Evolutionary conservation across 2,329 filamentous ascomycete genomes (phyloP).

Genomic region (Sporothrix mexicana): DNA sequence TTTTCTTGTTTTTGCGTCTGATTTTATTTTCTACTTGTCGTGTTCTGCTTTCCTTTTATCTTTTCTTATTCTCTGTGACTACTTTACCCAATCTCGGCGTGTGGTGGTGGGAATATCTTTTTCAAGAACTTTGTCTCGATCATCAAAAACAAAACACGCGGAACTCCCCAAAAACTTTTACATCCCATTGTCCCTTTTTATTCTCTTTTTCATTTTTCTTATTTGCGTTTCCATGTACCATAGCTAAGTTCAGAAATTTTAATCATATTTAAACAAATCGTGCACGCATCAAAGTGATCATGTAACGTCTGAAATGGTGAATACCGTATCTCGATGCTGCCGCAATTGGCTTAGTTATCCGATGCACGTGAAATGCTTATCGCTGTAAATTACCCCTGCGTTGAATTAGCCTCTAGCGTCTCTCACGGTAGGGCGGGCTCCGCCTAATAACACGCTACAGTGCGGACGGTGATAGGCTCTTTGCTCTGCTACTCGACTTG

Average conservation of each 20-base stretch:
- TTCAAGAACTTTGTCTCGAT: neutral
- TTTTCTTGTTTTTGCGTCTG: slow-evolving; percentile 4
- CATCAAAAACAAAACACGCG: slow-evolving; percentile 19
- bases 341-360: slow-evolving; percentile 4
- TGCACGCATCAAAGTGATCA: neutral
- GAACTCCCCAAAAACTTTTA: neutral
- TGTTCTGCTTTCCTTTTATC: neutral
- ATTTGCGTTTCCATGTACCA: slow-evolving; percentile 33
- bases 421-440: neutral
- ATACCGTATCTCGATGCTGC: neutral
- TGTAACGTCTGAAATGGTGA: neutral
- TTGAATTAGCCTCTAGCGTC: neutral
- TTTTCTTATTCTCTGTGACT: slow-evolving; percentile 26
- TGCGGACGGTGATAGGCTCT: neutral
- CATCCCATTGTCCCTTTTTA: neutral
- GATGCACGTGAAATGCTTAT: neutral
- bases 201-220: slow-evolving; percentile 17
- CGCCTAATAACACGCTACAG: neutral
- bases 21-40: neutral
- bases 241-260: slow-evolving; percentile 33
- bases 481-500: neutral
- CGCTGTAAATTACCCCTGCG: slow-evolving; percentile 3
- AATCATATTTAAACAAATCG: slow-evolving; percentile 21
- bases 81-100: slow-evolving; percentile 20
- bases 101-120: slow-evolving; percentile 24